Evolutionary conservation across 768 basidiomycete genomes (phyloP).

Genomic region (Hydnum rufescens): DNA sequence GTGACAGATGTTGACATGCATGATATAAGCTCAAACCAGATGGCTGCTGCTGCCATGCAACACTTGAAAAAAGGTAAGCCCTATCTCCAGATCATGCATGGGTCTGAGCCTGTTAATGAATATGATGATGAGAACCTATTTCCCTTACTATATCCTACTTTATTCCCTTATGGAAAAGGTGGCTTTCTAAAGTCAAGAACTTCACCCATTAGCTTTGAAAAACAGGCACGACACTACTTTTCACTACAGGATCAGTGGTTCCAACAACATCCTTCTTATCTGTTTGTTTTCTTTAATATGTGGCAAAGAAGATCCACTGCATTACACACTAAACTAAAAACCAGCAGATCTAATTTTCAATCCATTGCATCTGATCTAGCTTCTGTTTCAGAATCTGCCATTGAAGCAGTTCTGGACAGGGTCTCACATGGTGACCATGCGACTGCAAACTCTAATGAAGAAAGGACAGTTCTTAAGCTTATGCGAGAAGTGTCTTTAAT

Average conservation of each 20-base stretch:
- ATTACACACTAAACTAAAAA: conserved; percentile 6
- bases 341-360: conserved; percentile 3
- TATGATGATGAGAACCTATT: conserved; percentile 9
- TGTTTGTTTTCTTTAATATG: conserved; percentile 12
- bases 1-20: background rate
- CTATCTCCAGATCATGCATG: background rate
- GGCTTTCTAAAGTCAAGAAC: conserved; percentile 3
- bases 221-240: conserved; percentile 7
- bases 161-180: conserved; percentile 12
- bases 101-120: conserved; percentile 6
- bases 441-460: background rate
- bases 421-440: background rate
- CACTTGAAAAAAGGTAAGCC: background rate
- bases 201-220: background rate
- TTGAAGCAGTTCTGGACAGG: conserved; percentile 7
- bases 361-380: conserved; percentile 5
- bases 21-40: background rate
- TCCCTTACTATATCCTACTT: conserved; percentile 12
- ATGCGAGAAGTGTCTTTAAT: conserved; percentile 9
- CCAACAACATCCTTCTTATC: conserved; percentile 12
- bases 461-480: conserved; percentile 6
- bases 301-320: conserved; percentile 8
- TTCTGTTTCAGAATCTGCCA: conserved; percentile 3
- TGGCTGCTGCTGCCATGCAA: background rate
- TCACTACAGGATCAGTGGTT: conserved; percentile 9